Base-by-base conservation (phyloP, 2,329 filamentous ascomycete species). In the Basipetospora chlamydospora region DNA sequence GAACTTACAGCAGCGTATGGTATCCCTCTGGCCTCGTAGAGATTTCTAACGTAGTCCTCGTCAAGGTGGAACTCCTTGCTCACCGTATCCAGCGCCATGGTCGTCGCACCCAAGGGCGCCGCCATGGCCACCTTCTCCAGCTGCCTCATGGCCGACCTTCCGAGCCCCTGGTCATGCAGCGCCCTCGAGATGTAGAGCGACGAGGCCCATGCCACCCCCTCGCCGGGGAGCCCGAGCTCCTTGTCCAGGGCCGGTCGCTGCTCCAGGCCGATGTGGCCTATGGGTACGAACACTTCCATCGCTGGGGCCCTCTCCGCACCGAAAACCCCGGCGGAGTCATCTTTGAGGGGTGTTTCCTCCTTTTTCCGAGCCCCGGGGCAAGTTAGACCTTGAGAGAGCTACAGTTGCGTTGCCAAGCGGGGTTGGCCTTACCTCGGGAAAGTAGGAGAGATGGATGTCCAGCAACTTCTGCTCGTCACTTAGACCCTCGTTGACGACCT, bases 221-320 rank as follows among this genome's bases (percentile, higher is more conserved):
- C 41, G 22, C 6, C 22, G 13, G 52, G 50, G 23, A 60, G 47
- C 16, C 46, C 49, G 26, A 60, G 47, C 32, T 47, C 38, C 25
- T 35, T 38, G 38, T 60, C 49, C 10, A 51, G 46, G 2, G 52
- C 47, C 2, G 51, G 44, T 15, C 52, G 50, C 13, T 49, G 33
- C 29, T 59, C 55, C 3, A 63, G 46, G 6, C 53, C 55, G 13
- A 60, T 49, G 46, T 63, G 60, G 9, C 60, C 59, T 33, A 62
- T 49, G n/a, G 60, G 58, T 5, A 47, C 38, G 44, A 61, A 61
- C 20, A 40, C 31, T 12, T 37, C 41, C 12, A 40, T 40, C 13
- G 51, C 56, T 18, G 58, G 52, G 11, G 48, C 44, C 25, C 55
- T 44, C 20, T 44, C 43, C 2, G 46, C 39, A 3, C 47, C 47